phyloP scores from a whole-genome alignment of 345 rosid species.

The Nasturtium officinale region DNA sequence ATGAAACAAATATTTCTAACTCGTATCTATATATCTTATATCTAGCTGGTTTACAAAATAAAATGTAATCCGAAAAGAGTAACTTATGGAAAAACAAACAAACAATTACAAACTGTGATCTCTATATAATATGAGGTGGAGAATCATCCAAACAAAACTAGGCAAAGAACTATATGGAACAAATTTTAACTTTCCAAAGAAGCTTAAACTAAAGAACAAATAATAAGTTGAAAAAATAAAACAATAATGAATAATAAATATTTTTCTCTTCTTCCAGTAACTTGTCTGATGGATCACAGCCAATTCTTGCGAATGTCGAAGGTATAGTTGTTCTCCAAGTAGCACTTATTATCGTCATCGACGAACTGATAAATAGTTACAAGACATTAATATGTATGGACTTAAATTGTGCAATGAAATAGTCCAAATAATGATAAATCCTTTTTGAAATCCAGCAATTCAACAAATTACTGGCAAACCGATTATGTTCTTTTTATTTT shows the following conservation, averaged over 20 bases:
- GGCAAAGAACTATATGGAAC: conserved; percentile 17
- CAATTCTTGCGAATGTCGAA: conserved; percentile 75
- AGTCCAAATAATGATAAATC: not conserved
- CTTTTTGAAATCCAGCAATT: not conserved
- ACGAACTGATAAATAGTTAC: conserved; percentile 51
- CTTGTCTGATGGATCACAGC: conserved; percentile 31
- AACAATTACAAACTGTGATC: not conserved
- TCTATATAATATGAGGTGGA: not conserved
- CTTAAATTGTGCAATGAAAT: not conserved
- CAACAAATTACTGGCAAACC: not conserved
- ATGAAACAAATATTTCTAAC: not conserved
- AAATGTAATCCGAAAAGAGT: not conserved
- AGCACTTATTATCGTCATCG: conserved; percentile 75
- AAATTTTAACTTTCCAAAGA: not conserved
- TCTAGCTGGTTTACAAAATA: conserved; percentile 1
- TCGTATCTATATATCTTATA: not conserved
- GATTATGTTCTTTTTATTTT: not conserved
- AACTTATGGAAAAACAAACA: not conserved
- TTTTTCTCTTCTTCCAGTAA: conserved; percentile 10
- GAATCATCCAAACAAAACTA: not conserved
- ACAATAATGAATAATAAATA: not conserved
- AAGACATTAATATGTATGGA: not conserved
- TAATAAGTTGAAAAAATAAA: not conserved
- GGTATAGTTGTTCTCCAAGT: conserved; percentile 76
- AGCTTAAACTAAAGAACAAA: not conserved